Evolutionary conservation across 192 early-diverging fungal genomes (phyloP).

Genomic region (Funneliformis mosseae): DNA sequence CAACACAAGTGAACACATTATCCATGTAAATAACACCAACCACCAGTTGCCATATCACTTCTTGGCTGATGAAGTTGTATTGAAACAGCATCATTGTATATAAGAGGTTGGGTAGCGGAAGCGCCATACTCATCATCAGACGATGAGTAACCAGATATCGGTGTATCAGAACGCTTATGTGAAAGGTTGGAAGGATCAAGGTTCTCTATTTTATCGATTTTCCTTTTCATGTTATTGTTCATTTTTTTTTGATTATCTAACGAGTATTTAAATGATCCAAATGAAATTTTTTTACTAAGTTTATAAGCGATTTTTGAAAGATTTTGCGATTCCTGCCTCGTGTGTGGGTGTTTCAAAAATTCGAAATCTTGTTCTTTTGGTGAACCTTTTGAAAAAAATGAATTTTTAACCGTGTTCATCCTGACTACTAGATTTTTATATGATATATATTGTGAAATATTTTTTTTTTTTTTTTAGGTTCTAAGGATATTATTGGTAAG

Average conservation of each 20-base stretch:
- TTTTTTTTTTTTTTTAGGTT: too few species aligned
- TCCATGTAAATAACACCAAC: neutral
- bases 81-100: constrained; percentile 16
- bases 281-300: neutral
- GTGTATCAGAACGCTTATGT: neutral
- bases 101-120: neutral
- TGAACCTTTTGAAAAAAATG: too few species aligned
- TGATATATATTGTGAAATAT: too few species aligned
- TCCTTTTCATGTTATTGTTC: neutral
- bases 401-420: too few species aligned
- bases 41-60: constrained; percentile 19
- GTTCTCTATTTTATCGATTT: neutral
- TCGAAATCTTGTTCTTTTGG: neutral
- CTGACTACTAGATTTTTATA: too few species aligned
- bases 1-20: neutral
- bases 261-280: neutral
- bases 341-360: neutral
- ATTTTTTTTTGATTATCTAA: neutral
- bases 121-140: neutral
- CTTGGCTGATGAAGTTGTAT: neutral
- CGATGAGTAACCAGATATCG: neutral
- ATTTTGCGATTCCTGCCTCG: neutral
- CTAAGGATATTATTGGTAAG: too few species aligned
- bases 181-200: neutral
- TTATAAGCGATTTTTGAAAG: neutral